phyloP scores from a whole-genome alignment of 2,329 filamentous ascomycete genomes.

The Colletotrichum coccodes region DNA sequence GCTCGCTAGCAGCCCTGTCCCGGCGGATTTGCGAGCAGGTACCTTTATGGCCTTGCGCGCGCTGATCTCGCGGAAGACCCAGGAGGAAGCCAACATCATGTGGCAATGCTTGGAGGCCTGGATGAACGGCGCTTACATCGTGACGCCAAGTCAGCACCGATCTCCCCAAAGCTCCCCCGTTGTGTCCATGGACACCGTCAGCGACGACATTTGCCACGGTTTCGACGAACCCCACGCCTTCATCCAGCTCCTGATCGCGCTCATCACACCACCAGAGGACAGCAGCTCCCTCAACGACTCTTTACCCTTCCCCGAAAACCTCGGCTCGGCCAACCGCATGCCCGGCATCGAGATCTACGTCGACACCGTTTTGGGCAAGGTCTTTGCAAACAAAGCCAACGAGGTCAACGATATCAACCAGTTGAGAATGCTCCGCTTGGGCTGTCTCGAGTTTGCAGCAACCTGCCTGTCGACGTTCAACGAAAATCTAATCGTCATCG shows the following conservation, averaged over 20 bases:
- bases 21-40: slow-evolving; percentile 81
- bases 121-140: slow-evolving; percentile 70
- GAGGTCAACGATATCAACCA: slow-evolving; percentile 76
- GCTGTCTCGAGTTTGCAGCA: slow-evolving; percentile 85
- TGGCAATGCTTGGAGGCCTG: slow-evolving; percentile 86
- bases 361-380: slow-evolving; percentile 86
- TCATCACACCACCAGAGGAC: slow-evolving; percentile 74
- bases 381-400: slow-evolving; percentile 75
- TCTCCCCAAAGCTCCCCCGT: slow-evolving; percentile 43
- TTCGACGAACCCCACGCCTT: slow-evolving; percentile 91
- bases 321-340: slow-evolving; percentile 79
- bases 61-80: slow-evolving; percentile 79
- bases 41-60: slow-evolving; percentile 83
- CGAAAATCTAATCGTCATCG: slow-evolving; percentile 88
- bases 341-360: slow-evolving; percentile 92
- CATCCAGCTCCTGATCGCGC: slow-evolving; percentile 77
- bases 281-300: slow-evolving; percentile 74
- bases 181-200: slow-evolving; percentile 70
- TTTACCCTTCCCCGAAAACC: slow-evolving; percentile 86
- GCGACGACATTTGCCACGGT: slow-evolving; percentile 78
- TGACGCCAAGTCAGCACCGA: slow-evolving; percentile 41
- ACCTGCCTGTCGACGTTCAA: slow-evolving; percentile 89
- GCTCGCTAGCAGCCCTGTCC: slow-evolving; percentile 80
- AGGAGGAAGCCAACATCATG: slow-evolving; percentile 74
- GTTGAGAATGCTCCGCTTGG: slow-evolving; percentile 77